Conservation (phyloP, 768 basidiomycete species). For the Rhodotorula kratochvilovae region DNA sequence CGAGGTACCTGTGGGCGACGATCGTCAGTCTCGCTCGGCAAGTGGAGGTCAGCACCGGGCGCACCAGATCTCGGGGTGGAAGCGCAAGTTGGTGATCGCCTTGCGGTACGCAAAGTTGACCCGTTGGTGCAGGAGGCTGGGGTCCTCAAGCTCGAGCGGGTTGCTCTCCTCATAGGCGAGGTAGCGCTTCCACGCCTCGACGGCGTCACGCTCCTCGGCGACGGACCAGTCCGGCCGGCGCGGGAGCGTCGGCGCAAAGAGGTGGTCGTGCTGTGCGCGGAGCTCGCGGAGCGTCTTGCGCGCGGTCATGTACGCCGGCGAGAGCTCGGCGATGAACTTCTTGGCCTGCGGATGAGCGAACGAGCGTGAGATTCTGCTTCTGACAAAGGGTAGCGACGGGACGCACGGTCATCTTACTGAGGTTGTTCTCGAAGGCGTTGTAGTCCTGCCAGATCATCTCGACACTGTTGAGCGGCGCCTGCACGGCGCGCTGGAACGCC, state of each 20-base stretch:
- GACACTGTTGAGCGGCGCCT: constrained; percentile 88
- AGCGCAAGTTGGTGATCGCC: constrained; percentile 85
- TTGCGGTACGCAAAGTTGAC: constrained; percentile 80
- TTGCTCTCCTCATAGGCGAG: constrained; percentile 94
- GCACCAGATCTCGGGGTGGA: constrained; percentile 90
- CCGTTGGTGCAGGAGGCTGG: constrained; percentile 60
- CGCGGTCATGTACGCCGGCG: constrained; percentile 91
- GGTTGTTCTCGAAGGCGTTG: constrained; percentile 78
- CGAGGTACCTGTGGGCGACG: constrained; percentile 69
- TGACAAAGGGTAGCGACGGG: background rate
- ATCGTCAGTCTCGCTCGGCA: background rate
- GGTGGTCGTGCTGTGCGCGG: constrained; percentile 58
- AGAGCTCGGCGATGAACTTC: constrained; percentile 89
- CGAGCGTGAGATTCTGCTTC: background rate
- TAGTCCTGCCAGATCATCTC: constrained; percentile 90
- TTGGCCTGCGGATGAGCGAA: constrained; percentile 60
- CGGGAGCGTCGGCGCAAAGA: constrained; percentile 61
- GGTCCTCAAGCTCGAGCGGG: constrained; percentile 85
- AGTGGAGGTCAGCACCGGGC: constrained; percentile 26
- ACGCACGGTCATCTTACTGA: constrained; percentile 78
- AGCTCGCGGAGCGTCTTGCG: constrained; percentile 80
- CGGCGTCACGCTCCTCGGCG: constrained; percentile 63
- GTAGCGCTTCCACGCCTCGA: constrained; percentile 86
- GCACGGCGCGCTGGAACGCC: constrained; percentile 87
- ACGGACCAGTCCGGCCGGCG: constrained; percentile 71